Base-by-base conservation (phyloP, 768 basidiomycete species). In the Psilocybe tampanensis region DNA sequence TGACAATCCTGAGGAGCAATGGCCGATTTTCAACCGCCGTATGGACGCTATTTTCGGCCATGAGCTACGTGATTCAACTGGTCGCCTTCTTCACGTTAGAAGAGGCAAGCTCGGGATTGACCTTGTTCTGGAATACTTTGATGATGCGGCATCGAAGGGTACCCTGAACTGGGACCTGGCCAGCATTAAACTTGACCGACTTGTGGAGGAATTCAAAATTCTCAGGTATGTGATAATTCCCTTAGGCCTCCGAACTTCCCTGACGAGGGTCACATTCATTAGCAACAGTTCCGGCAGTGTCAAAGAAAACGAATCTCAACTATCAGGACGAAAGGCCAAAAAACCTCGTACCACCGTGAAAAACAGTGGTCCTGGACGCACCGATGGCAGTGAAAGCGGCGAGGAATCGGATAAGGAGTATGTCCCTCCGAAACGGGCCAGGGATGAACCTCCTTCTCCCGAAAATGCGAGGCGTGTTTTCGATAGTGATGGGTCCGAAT, bases 31-130 rank as follows among this genome's bases (percentile, higher is more conserved):
- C 42, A 61, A 61, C 36, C 22, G 56, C 6, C 32, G 51, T 21
- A 54, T 57, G 24, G 60, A 61, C 21, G 44, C 44, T 8, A 29
- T 61, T 15, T 61, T 58, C 29, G 44, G 52, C 19, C 17, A 51
- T 41, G 44, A 45, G 19, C 23, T n/a, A 21, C 60, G 52, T 2
- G 29, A 21, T 18, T n/a, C 21, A 19, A 50, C 29, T 34, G 60
- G 60, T 6, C 45, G 44, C 17, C 44, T 61, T 17, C 33, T n/a
- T 2, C 18, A 61, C 44, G 17, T 61, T 11, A 21, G 29, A n/a
- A 23, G 52, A 3, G 52, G 60, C 8, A 13, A 19, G 8, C 39
- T 21, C 34, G 60, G 56, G 3, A 23, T 58, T 8, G 45, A 50
- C 19, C 13, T 42, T 2, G 45, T 58, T 8, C 17, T 53, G 12